These are phyloP conservation scores for Phycomyces blakesleeanus DNA, from an alignment of 192 early-diverging fungal genomes.

Conservation along the genomic window DNA sequence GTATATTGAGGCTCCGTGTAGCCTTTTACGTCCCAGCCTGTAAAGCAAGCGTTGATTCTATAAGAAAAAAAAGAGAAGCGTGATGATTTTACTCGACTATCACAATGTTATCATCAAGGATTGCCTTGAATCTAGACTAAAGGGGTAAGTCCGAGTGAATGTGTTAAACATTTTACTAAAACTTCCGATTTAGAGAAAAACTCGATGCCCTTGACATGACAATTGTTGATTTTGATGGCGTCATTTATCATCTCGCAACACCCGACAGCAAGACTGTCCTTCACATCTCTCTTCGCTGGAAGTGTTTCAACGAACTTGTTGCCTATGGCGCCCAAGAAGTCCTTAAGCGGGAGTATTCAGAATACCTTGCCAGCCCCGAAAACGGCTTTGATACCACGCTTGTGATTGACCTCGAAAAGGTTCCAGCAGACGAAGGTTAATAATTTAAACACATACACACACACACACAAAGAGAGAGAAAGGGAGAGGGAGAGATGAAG, in stretches of 20 bases:
- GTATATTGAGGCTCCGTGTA: too few species aligned
- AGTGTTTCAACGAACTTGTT: conserved; percentile 78
- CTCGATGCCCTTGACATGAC: conserved; percentile 69
- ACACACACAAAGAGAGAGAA: too few species aligned
- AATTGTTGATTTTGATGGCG: conserved; percentile 97
- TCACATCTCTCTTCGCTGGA: conserved; percentile 77
- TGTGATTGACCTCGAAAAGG: conserved; percentile 71
- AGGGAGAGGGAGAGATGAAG: too few species aligned
- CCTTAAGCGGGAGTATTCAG: conserved; percentile 78
- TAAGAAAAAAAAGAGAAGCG: too few species aligned
- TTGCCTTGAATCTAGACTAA: conserved; percentile 47
- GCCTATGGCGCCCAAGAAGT: conserved; percentile 82
- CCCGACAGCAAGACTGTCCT: conserved; percentile 51
- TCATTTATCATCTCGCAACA: conserved; percentile 80
- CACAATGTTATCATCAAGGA: conserved; percentile 60
- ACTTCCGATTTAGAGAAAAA: conserved; percentile 47
- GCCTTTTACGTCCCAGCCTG: too few species aligned
- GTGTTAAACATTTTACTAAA: background rate
- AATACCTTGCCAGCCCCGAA: conserved; percentile 55
- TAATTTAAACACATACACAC: too few species aligned
- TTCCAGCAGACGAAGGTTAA: conserved; percentile 65
- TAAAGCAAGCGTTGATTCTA: too few species aligned
- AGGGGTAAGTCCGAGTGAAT: conserved; percentile 34
- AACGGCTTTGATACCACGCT: conserved; percentile 80
- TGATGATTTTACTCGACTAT: conserved; percentile 62